These are phyloP conservation scores for Aspergillus sclerotialis DNA, from an alignment of 2,329 filamentous ascomycete genomes.

Conservation along the genomic window DNA sequence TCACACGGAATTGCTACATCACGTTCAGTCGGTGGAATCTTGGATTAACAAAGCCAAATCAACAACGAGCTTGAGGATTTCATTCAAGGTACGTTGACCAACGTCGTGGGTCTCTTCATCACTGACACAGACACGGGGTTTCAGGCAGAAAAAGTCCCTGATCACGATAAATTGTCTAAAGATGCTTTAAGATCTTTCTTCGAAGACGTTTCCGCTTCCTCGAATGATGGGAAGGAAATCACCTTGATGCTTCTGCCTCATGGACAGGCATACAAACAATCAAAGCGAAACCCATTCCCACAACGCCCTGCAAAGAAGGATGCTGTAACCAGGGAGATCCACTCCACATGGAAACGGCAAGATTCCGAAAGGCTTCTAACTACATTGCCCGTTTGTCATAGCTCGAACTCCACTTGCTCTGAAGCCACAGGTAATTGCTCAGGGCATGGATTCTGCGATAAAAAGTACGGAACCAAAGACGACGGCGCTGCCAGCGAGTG, in stretches of 20 bases:
- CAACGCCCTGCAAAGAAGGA: constrained; percentile 3
- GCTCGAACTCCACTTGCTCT: constrained; percentile 60
- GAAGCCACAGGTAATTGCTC: constrained; percentile 71
- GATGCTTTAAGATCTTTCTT: constrained; percentile 40
- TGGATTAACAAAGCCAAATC: constrained; percentile 19
- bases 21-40: constrained; percentile 31
- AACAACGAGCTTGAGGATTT: constrained; percentile 15
- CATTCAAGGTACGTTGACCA: constrained; percentile 28
- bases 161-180: no score
- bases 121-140: constrained; percentile 6
- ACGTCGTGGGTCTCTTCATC: background rate
- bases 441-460: constrained; percentile 68
- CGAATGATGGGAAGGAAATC: constrained; percentile 47
- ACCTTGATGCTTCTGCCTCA: constrained; percentile 49
- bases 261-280: background rate
- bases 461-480: constrained; percentile 51
- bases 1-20: constrained; percentile 17
- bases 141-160: constrained; percentile 3
- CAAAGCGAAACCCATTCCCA: background rate
- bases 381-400: constrained; percentile 68
- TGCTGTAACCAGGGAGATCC: constrained; percentile 2
- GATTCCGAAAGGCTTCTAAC: constrained; percentile 31
- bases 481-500: constrained; percentile 47
- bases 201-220: constrained; percentile 42
- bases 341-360: constrained; percentile 1